Conservation (phyloP, 176 grass and related monocot species). For the Paspalum notatum region DNA sequence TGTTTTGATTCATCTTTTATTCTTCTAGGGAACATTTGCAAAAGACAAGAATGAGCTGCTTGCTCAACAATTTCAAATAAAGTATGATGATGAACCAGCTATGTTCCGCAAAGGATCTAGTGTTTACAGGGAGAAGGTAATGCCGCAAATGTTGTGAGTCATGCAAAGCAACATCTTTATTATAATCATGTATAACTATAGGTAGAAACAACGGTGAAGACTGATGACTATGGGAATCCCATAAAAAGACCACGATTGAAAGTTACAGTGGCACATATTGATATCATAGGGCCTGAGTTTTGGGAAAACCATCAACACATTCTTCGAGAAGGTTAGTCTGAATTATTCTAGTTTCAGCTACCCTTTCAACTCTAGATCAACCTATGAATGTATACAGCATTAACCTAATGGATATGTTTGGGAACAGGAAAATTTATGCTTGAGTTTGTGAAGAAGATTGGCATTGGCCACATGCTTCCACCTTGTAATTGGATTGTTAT, state of each 20-base stretch:
- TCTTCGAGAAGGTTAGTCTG: conserved; percentile 56
- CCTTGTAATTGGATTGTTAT: conserved; percentile 76
- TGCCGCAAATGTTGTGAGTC: background rate
- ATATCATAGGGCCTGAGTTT: conserved; percentile 60
- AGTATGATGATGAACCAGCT: conserved; percentile 61
- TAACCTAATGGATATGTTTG: conserved; percentile 31
- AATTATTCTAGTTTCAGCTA: conserved; percentile 29
- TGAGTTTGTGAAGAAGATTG: conserved; percentile 70
- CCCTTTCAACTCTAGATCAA: conserved; percentile 19
- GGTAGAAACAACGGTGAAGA: conserved; percentile 51
- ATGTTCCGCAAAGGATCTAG: conserved; percentile 68
- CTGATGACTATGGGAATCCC: conserved; percentile 28
- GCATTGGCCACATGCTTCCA: conserved; percentile 50
- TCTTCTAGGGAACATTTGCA: conserved; percentile 59
- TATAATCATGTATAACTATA: conserved; percentile 35
- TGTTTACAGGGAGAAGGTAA: conserved; percentile 71
- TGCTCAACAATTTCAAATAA: conserved; percentile 60
- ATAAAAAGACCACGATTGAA: conserved; percentile 34
- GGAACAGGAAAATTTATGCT: conserved; percentile 52
- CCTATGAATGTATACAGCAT: conserved; percentile 14
- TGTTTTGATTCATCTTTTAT: background rate
- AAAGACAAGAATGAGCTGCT: conserved; percentile 80
- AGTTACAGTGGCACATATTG: conserved; percentile 43
- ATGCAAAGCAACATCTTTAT: background rate
- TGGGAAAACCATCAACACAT: conserved; percentile 58